Evolutionary conservation across 75 land plant species (phyloP).

Genomic region (Chamaecyparis obtusa): DNA sequence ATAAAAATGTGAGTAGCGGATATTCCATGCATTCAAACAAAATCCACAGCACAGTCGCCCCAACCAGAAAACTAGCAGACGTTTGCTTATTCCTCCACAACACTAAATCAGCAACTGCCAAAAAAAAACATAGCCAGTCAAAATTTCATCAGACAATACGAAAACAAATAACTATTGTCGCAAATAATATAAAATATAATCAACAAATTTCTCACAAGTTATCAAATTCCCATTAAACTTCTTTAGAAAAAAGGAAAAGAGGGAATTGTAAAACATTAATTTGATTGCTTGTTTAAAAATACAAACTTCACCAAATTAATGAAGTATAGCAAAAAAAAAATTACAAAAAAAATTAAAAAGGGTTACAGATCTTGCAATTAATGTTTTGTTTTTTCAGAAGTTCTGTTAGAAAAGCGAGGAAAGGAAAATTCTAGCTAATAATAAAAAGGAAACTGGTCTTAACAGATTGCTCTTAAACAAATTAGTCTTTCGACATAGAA

Average conservation of each 20-base stretch:
- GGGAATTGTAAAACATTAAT: background rate
- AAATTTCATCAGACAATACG: background rate
- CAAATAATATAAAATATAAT: background rate
- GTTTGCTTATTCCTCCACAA: conserved; percentile 73
- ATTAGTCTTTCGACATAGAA: too few relatives aligned
- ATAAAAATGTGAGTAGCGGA: conserved; percentile 58
- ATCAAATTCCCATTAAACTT: background rate
- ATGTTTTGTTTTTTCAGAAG: too few relatives aligned
- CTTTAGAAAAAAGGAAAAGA: background rate
- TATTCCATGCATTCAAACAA: conserved; percentile 63
- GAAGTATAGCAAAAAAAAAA: background rate
- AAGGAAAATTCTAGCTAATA: too few relatives aligned
- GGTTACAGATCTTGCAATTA: too few relatives aligned
- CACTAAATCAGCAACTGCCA: conserved; percentile 68
- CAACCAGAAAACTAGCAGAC: conserved; percentile 48
- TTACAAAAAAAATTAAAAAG: background rate
- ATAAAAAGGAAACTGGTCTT: too few relatives aligned
- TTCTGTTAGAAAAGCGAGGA: too few relatives aligned
- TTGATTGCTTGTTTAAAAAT: background rate
- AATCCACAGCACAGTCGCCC: conserved; percentile 49
- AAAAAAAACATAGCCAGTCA: background rate
- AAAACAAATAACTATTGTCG: background rate
- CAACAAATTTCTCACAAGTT: background rate
- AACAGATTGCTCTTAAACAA: too few relatives aligned
- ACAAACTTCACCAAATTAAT: background rate